Conservation (phyloP, 2,329 filamentous ascomycete genomes). For the Cordyceps farinosa region DNA sequence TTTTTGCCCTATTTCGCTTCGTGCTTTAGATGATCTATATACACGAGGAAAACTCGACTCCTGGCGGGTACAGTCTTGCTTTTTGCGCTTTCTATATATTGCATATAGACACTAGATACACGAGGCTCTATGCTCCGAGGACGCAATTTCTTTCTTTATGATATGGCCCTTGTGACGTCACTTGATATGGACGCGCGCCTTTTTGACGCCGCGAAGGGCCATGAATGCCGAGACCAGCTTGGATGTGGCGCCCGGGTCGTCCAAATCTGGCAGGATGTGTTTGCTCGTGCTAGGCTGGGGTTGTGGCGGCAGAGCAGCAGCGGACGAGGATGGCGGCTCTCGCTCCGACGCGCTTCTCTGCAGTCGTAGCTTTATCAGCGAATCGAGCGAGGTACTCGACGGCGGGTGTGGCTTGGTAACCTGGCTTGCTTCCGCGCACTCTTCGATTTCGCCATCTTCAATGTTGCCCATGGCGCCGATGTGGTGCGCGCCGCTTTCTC, state of each 20-base stretch:
- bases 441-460: constrained; percentile 1
- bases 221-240: constrained; percentile 32
- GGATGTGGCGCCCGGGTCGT: constrained; percentile 25
- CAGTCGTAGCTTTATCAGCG: background rate
- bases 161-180: background rate
- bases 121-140: background rate
- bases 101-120: background rate
- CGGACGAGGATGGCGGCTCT: background rate
- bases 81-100: background rate
- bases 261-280: constrained; percentile 18
- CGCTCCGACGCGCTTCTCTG: background rate
- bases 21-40: background rate
- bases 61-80: background rate
- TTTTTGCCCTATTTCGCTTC: background rate
- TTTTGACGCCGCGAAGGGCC: constrained; percentile 30
- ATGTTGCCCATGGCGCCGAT: background rate
- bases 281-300: background rate
- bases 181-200: constrained; percentile 13
- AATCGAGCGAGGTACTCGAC: background rate
- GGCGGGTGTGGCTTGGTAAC: background rate
- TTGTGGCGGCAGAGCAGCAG: background rate
- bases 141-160: background rate
- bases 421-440: background rate
- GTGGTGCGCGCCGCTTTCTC: background rate
- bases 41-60: background rate